Base-by-base conservation (phyloP, 805 yeast species). In the Nakazawaea anatomiae region DNA sequence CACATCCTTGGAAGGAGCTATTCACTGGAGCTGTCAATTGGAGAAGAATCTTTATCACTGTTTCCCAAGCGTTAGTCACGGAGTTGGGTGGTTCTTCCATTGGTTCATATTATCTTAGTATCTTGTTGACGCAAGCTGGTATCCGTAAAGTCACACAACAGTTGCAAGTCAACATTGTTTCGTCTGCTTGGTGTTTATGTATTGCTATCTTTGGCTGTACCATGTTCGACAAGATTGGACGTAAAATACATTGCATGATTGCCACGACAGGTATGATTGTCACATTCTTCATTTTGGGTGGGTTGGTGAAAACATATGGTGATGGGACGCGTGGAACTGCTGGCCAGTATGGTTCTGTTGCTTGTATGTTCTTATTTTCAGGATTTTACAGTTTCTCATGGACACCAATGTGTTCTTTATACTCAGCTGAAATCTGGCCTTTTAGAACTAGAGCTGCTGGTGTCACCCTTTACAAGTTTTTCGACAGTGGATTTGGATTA, bases 21-120 rank as follows among this genome's bases (percentile, higher is more conserved):
- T 31, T 60, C 31, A 54, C 44, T 40, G 56, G 60, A 14, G 48
- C 46, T 18, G 61, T 61, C 34, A 61, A 62, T 48, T 51, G 62
- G 44, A 39, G 55, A 56, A 57, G 65, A 50, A 43, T 62, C 52
- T 57, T 58, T 57, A 62, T 62, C 46, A 58, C 60, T 44, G 54
- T 61, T 51, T 56, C 60, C 57, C 58, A 58, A 62, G 63, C 62
- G 38, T 58, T 60, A 31, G 59, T 62, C 28, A 58, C 65, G 27
- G 62, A 60, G 51, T 51, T 61, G 31, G 59, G 62, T 14, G 66
- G 66, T 14, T 52, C 59, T 29, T 60, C 59, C 52, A 57, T 63
- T 52, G 57, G 57, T 12, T 59, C 62, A 39, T 57, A 59, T 5
- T 74, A 73, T 59, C 42, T 60, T 5, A 74, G 71, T 51, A 65